These are phyloP conservation scores for Pythium pyrilobum DNA, from an alignment of 352 stramenopile genomes.

Conservation along the genomic window DNA sequence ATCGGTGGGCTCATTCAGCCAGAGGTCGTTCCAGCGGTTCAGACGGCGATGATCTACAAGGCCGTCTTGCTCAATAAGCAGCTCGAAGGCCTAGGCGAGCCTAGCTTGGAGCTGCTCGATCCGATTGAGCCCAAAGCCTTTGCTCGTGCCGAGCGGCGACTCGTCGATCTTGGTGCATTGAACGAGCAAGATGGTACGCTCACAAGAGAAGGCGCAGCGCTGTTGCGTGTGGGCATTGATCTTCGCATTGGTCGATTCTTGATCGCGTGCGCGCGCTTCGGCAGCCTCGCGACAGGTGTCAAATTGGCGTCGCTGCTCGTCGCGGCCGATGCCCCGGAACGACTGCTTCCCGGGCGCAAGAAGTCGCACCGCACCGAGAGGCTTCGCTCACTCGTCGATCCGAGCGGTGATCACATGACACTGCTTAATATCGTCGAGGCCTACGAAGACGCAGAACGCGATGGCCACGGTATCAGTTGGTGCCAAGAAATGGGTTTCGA, in stretches of 20 bases:
- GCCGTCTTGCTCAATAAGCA: constrained; percentile 21
- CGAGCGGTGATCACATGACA: constrained; percentile 20
- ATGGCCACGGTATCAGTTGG: constrained; percentile 10
- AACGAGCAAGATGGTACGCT: constrained; percentile 7
- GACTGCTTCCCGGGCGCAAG: constrained; percentile 13
- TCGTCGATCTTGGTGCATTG: constrained; percentile 12
- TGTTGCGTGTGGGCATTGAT: constrained; percentile 17
- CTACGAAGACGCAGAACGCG: constrained; percentile 10
- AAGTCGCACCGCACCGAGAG: background rate
- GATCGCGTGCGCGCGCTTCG: constrained; percentile 18
- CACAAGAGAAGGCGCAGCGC: constrained; percentile 11
- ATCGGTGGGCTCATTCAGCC: background rate
- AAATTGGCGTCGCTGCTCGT: constrained; percentile 20
- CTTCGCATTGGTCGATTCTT: constrained; percentile 22
- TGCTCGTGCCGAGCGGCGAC: background rate
- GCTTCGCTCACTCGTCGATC: constrained; percentile 4
- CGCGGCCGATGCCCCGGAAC: constrained; percentile 12
- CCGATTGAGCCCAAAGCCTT: constrained; percentile 6
- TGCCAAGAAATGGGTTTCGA: constrained; percentile 14
- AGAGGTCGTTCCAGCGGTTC: constrained; percentile 1
- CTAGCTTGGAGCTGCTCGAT: constrained; percentile 14
- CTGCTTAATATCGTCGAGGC: constrained; percentile 22
- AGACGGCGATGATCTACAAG: constrained; percentile 26
- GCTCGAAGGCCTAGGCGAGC: background rate
- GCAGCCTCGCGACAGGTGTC: constrained; percentile 14